Evolutionary conservation across 192 early-diverging fungal species (phyloP).

Genomic region (Kappamyces sp.): DNA sequence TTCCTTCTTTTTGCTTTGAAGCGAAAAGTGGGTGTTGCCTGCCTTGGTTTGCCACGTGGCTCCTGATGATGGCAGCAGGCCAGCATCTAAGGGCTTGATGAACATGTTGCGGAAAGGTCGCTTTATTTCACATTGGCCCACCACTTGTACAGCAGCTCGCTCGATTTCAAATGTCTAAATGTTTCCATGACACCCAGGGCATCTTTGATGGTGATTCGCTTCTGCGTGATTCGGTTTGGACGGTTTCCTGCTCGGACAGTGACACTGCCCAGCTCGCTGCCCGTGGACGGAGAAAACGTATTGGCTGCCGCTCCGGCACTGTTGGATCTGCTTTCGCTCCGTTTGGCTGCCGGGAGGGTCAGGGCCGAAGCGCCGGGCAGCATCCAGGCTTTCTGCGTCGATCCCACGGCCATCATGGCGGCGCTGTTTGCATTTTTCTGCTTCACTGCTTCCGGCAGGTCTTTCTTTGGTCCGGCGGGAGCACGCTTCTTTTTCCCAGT

Average conservation of each 20-base stretch:
- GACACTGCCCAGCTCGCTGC: background rate
- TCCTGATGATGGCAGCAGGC: constrained; percentile 16
- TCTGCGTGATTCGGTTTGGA: background rate
- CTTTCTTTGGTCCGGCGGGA: constrained; percentile 3
- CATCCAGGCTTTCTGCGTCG: constrained; percentile 15
- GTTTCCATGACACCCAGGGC: constrained; percentile 10
- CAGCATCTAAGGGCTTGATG: constrained; percentile 41
- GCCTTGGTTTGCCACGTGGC: constrained; percentile 37
- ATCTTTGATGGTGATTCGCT: constrained; percentile 17
- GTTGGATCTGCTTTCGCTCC: background rate
- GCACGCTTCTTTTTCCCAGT: constrained; percentile 5
- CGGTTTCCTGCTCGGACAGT: background rate
- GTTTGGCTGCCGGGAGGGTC: background rate
- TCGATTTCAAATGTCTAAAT: background rate
- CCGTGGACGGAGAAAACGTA: no score
- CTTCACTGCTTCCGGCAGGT: constrained; percentile 16
- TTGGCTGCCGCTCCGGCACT: no score
- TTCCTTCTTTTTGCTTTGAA: constrained; percentile 36
- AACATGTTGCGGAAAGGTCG: constrained; percentile 28
- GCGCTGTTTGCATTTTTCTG: constrained; percentile 15
- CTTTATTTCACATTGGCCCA: constrained; percentile 15
- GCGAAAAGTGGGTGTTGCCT: constrained; percentile 48
- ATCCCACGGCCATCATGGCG: constrained; percentile 14
- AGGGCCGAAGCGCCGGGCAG: constrained; percentile 2
- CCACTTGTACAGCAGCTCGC: constrained; percentile 15